Percentiles rank a stretch among this genome's conserved stretches.
Conservation (phyloP, 306 rosid genomes). For the Crotalaria pallida region DNA sequence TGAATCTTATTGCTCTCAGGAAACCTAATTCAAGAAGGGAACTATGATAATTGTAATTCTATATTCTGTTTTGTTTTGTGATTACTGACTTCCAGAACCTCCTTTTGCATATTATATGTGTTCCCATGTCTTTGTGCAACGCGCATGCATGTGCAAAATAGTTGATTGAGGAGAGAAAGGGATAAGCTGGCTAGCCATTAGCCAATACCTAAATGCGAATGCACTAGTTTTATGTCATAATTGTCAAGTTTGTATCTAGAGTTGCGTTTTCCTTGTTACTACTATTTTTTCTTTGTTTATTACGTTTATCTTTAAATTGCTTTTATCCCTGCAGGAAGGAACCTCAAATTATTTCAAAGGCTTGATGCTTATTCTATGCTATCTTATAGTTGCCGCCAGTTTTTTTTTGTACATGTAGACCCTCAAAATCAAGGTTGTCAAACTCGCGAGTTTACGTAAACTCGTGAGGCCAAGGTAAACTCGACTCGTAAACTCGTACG, state of each 20-base stretch:
- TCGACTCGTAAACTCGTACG: too few relatives aligned
- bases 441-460: too few relatives aligned
- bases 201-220: not conserved
- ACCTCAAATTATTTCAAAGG: constrained; percentile 90
- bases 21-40: not conserved
- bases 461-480: too few relatives aligned
- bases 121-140: not conserved
- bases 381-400: constrained; percentile 93
- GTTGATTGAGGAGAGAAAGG: not conserved
- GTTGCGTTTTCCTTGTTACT: not conserved
- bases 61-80: not conserved
- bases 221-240: not conserved
- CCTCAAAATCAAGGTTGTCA: too few relatives aligned
- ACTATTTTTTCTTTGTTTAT: not conserved
- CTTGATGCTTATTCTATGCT: constrained; percentile 88
- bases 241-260: not conserved
- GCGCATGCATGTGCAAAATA: not conserved
- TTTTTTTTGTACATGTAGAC: constrained; percentile 86
- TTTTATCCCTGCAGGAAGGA: constrained; percentile 64
- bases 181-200: not conserved
- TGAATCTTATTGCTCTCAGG: not conserved
- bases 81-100: not conserved
- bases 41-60: not conserved
- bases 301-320: not conserved
- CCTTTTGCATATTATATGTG: not conserved